Evolutionary conservation across 768 basidiomycete genomes (phyloP), one percentile per base, ranked within the genome.

Genomic region (Tephrocybe sp.): DNA sequence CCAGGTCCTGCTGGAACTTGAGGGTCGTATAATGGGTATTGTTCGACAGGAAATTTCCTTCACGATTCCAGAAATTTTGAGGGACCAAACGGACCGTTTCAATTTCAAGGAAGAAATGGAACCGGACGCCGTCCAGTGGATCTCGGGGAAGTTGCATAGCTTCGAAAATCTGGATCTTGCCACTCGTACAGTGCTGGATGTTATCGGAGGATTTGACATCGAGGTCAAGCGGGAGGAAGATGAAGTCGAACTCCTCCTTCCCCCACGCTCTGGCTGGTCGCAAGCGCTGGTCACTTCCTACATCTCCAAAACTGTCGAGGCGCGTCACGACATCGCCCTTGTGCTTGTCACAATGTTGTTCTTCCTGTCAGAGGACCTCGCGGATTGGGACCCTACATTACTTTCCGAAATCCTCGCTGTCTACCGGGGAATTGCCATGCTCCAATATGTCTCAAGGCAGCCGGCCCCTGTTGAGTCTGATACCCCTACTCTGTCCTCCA

Each of bases 21-120:
- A 91, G 61, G 72, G 63, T 47, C 73, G 79, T 44, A 65, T 87
- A 13, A 64, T 78, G 27, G 84, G 86, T 53, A 74, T 88, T 47
- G 66, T 87, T 46, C 86, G 82, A 47, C 88, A 91, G 63, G 88
- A 91, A 59, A 79, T 82, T 25, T 85, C 84, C 0, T 91, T 88
- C 65, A 80, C 87, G 1, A 84, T 86, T 52, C 76, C 79, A 7
- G 90, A 93, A 52, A 83, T 92, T 41, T 65, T 91, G 15, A 75
- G 78, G 47, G 86, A 89, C 60, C 79, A 85, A 61, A 79, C 79
- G 1, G 70, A 69, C 29, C 74, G 77, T 30, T 61, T 74, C 45
- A 69, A 75, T 36, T 77, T 88, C 57, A 70, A 69, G 55, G 78
- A 82, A 47, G 69, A 65, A 21, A 62, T 91, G 22, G 83, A 85